Base-by-base conservation (phyloP, 306 rosid genomes). In the Myrica gale region DNA sequence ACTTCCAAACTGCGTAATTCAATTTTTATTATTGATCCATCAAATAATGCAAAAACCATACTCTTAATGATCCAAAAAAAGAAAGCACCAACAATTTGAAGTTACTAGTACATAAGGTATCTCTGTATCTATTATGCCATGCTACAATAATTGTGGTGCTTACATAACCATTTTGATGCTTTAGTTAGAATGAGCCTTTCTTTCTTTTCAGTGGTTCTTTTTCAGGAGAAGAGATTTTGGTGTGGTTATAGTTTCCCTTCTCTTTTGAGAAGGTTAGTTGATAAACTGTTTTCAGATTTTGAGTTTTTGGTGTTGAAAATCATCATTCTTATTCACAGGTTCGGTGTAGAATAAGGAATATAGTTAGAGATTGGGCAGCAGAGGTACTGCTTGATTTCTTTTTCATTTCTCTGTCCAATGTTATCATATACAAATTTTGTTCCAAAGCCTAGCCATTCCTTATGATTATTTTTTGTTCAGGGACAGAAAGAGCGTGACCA, bases 291-390 rank as follows among this genome's bases (percentile, higher is more conserved):
- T 47, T 55, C 58, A 8, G 43, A 12, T 46, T 66, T 69, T 44
- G 73, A 45, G 21, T 69, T 48, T 26, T 3, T 19, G 4, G 32
- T 42, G 16, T 16, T 66, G 37, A 41, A 4, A 17, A 17, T 67
- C 52, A 60, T 66, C 20, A 46, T 76, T 45, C 54, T 58, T 43
- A 17, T 56, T 76, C 82, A 72, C 87, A 95, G 99, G 97, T 95
- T 54, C 93, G 97, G 52, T 95, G 99, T 71, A 81, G 92, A 53
- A 82, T 90, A 85, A 87, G 97, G 89, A 95, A 88, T 76, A 82
- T 95, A 82, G 97, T 90, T 60, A 90, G 99, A 88, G 99, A 95
- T 69, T 95, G 99, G 99, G 96, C 97, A 12, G 83, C 80, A 60
- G 97, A 95, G 93, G 99, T 95, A 92, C 56, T 7, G 60, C 61